Base-by-base conservation (phyloP, 768 basidiomycete species). In the Boletellus sp. region DNA sequence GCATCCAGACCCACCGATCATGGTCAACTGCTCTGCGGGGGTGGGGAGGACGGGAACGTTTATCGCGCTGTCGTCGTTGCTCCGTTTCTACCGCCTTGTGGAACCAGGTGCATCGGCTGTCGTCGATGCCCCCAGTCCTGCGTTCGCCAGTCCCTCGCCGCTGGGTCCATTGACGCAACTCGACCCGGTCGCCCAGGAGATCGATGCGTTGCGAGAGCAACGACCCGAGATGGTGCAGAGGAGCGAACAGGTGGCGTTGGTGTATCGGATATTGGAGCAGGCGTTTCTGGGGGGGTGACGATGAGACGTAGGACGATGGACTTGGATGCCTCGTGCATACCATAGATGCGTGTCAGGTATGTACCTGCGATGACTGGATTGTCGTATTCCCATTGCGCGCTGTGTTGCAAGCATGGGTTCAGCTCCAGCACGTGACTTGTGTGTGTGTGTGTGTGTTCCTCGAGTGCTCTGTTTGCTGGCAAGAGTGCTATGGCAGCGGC, bases 41-140 rank as follows among this genome's bases (percentile, higher is more conserved):
- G 76, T 94, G 50, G 92, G 92, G 3, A 78, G 92, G 32, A 92
- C 92, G 4, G 92, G 92, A 16, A 79, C 90, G 6, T 92, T 91
- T 69, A 87, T 94, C 61, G 82, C 87, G 0, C 62, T 92, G 35
- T 81, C 81, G 9, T 93, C 90, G 12, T 72, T 94, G 33, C 74
- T 93, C n/a, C 86, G 90, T 24, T 65, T 73, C 28, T 67, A 80
- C 53, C 75, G 72, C 26, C 71, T 84, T 48, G 72, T 79, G 20
- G 60, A 71, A 24, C 4, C 56, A 42, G 45, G 49, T 60, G 48
- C 63, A 51, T 9, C 57, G 45, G 23, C 65, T 67, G 59, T 67
- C 3, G 50, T 38, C 26, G 17, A 54, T 12, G 22, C 47, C 10
- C 54, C 66, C 6, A 64, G 70, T 38, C 56, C 66, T 10, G 15